Percentiles rank a stretch among this genome's conserved stretches.
Evolutionary conservation across 192 early-diverging fungal genomes (phyloP).

Genomic region (Gryganskiella cystojenkinii): DNA sequence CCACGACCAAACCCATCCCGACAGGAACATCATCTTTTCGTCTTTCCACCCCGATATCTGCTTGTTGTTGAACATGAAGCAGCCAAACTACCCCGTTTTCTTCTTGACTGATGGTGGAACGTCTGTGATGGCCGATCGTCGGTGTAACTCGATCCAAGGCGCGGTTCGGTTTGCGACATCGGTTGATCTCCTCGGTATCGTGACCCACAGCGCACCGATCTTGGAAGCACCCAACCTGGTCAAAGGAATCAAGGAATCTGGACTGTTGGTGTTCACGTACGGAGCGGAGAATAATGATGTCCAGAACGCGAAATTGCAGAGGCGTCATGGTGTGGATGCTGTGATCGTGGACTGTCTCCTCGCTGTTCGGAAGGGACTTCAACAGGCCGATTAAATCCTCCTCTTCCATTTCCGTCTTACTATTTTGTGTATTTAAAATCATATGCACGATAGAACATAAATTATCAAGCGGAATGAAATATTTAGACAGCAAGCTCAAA

Average conservation of each 20-base stretch:
- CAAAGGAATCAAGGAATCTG: slow-evolving; percentile 75
- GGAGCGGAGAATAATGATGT: slow-evolving; percentile 84
- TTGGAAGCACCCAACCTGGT: slow-evolving; percentile 79
- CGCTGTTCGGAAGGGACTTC: slow-evolving; percentile 60
- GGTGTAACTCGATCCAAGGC: slow-evolving; percentile 82
- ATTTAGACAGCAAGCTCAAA: too few species aligned
- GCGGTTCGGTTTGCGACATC: slow-evolving; percentile 84
- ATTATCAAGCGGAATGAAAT: too few species aligned
- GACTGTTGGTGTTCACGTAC: slow-evolving; percentile 83
- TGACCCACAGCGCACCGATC: slow-evolving; percentile 78
- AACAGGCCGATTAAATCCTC: slow-evolving; percentile 26
- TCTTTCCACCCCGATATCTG: slow-evolving; percentile 94
- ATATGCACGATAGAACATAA: too few species aligned
- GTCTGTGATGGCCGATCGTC: slow-evolving; percentile 75
- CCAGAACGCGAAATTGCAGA: slow-evolving; percentile 76
- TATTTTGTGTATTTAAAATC: too few species aligned
- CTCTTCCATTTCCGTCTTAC: too few species aligned
- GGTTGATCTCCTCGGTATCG: slow-evolving; percentile 82
- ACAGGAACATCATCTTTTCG: slow-evolving; percentile 89
- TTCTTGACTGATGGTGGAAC: slow-evolving; percentile 90
- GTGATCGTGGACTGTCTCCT: slow-evolving; percentile 83
- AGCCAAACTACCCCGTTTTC: slow-evolving; percentile 89
- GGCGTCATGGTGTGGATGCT: slow-evolving; percentile 84
- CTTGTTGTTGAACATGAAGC: slow-evolving; percentile 86
- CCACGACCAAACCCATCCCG: slow-evolving; percentile 51